phyloP scores from a whole-genome alignment of 495 filamentous ascomycete genomes.

The Penicillium egyptiacum region DNA sequence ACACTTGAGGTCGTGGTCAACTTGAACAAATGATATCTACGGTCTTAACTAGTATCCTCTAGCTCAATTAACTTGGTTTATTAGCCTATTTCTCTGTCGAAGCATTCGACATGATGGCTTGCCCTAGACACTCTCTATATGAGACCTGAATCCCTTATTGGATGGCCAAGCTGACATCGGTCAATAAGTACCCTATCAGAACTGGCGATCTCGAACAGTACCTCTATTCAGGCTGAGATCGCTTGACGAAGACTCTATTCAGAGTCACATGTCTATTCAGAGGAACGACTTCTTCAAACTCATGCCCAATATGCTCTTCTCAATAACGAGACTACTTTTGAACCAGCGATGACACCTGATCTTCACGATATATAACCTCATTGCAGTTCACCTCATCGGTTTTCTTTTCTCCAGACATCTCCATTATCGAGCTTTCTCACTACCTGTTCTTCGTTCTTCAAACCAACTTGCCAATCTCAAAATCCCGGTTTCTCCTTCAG shows the following conservation, averaged over 20 bases:
- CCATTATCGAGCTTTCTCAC: slow-evolving; percentile 17
- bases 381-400: background rate
- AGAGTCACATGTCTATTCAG: background rate
- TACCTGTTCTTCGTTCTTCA: slow-evolving; percentile 13
- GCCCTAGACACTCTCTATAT: background rate
- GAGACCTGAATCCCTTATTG: background rate
- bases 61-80: background rate
- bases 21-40: background rate
- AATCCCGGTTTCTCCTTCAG: slow-evolving; percentile 6
- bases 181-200: slow-evolving; percentile 6
- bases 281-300: background rate
- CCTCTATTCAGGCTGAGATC: slow-evolving; percentile 3
- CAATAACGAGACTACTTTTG: background rate
- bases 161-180: background rate
- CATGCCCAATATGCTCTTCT: slow-evolving; percentile 8
- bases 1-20: background rate
- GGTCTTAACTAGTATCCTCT: background rate
- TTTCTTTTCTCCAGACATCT: slow-evolving; percentile 9
- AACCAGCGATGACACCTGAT: background rate
- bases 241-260: slow-evolving; percentile 7
- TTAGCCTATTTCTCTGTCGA: background rate
- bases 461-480: slow-evolving; percentile 9
- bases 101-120: background rate
- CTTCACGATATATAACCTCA: slow-evolving; percentile 2
- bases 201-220: background rate